These are phyloP conservation scores for Warburgia ugandensis DNA, from an alignment of 164 flowering plant genomes.

Conservation along the genomic window DNA sequence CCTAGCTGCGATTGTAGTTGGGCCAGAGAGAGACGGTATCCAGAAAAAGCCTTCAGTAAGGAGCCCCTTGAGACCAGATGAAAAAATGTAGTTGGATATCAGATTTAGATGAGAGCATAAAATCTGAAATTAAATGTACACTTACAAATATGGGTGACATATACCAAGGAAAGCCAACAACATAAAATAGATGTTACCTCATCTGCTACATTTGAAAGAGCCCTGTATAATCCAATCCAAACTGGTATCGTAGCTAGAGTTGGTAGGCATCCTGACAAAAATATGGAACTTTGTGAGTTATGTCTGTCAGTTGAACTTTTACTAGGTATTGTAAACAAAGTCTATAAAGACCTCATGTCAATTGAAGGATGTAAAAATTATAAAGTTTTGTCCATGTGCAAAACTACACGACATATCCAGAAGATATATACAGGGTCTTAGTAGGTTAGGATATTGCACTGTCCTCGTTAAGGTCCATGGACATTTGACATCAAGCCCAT, in stretches of 20 bases:
- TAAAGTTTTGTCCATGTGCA: not conserved
- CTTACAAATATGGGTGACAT: not conserved
- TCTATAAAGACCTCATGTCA: too few species aligned
- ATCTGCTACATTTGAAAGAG: conserved; percentile 95
- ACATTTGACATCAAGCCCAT: too few species aligned
- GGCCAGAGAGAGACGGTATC: conserved; percentile 99
- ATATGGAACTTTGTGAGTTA: too few species aligned
- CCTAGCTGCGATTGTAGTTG: conserved; percentile 84
- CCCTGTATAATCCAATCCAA: conserved; percentile 96
- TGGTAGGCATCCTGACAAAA: conserved; percentile 76
- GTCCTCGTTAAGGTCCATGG: too few species aligned
- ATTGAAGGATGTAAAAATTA: not conserved
- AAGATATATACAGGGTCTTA: not conserved
- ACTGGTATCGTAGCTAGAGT: conserved; percentile 95
- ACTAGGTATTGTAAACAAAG: too few species aligned
- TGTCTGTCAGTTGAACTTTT: too few species aligned
- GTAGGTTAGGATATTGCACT: too few species aligned
- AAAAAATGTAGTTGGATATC: not conserved
- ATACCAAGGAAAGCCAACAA: not conserved
- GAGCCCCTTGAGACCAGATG: conserved; percentile 57
- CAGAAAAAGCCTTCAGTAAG: conserved; percentile 97
- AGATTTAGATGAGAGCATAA: not conserved
- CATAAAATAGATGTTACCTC: conserved; percentile 44
- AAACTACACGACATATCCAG: not conserved
- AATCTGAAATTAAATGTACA: not conserved